These are phyloP conservation scores for Chlamydomonas sp. DNA, from an alignment of 139 green algal genomes.

Conservation along the genomic window DNA sequence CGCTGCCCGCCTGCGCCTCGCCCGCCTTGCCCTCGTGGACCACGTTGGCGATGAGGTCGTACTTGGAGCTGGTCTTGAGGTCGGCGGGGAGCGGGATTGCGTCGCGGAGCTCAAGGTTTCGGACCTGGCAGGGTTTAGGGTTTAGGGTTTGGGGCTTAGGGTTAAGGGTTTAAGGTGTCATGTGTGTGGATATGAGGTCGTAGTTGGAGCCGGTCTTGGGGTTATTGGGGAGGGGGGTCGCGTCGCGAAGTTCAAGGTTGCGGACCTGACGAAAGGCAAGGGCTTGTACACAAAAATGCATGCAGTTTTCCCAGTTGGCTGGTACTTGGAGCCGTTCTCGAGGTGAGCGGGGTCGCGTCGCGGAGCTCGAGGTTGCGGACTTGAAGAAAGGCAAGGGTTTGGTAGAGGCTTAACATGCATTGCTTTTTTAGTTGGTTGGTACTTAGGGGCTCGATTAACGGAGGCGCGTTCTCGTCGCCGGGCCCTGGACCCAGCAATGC, in stretches of 20 bases:
- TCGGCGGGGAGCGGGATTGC: constrained; percentile 52
- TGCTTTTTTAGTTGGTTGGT: too few species aligned
- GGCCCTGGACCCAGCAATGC: too few species aligned
- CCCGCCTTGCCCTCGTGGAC: constrained; percentile 61
- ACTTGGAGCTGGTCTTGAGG: constrained; percentile 47
- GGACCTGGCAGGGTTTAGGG: too few species aligned
- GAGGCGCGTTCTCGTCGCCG: too few species aligned
- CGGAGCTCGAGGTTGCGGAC: too few species aligned
- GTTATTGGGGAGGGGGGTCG: constrained; percentile 48
- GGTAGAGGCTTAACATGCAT: too few species aligned
- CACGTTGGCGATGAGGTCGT: constrained; percentile 88
- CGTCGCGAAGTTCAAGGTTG: constrained; percentile 77
- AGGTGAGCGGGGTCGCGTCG: constrained; percentile 59
- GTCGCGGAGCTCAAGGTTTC: constrained; percentile 80
- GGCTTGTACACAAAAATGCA: too few species aligned
- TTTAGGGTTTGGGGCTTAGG: too few species aligned
- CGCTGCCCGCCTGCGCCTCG: constrained; percentile 26
- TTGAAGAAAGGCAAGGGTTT: too few species aligned
- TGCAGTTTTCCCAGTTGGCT: constrained; percentile 89
- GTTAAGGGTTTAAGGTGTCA: too few species aligned
- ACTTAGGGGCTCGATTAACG: too few species aligned
- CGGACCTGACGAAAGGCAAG: too few species aligned
- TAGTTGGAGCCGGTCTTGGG: constrained; percentile 54
- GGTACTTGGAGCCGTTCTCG: constrained; percentile 57
- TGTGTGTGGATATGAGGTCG: constrained; percentile 86